Evolutionary conservation across 768 basidiomycete species (phyloP), one percentile per base, ranked within the genome.

Genomic region (Tricholoma hemisulphureum): DNA sequence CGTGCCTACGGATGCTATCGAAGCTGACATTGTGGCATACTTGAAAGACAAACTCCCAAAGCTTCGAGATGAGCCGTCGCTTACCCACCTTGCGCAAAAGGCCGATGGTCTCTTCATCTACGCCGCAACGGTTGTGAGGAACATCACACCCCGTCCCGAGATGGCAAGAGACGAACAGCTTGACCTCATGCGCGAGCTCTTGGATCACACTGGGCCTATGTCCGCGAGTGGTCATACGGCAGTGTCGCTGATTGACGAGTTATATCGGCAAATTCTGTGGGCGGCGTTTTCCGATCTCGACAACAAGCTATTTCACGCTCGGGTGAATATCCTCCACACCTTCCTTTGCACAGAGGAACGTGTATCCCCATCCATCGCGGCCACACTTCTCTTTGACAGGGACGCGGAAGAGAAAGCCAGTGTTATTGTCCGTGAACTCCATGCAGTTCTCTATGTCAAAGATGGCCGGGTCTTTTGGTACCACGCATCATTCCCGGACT

Each of bases 401-500:
- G 18, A 11, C 37, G 6, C 45, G 18, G 21, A 51, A 13, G 53
- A 56, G 21, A 23, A 23, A 45, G 61, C 55, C 16, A 46, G n/a
- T 13, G 11, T 53, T 24, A 46, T 67, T 46, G 29, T 65, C 16
- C 11, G 28, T 9, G 41, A 50, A 4, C 63, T 64, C 20, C 56
- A 66, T 51, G 58, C 66, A 18, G 63, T 67, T 13, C 65, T 69
- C 11, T 66, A 67, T 10, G 43, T 28, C 7, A 55, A 63, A 59
- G 49, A 63, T 10, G 29, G 37, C 6, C 52, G 18, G 1, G 51
- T 67, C 11, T 57, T 61, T 29, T 69, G 56, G 57, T 66, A 66
- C 49, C 65, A 69, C 51, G 56, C 63, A 20, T 67, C 65, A 6
- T 66, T 65, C 35, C 57, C 58, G 11, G 65, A 69, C 32, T 67